Evolutionary conservation across 129 eudicot genomes (phyloP), one percentile per base, ranked within the genome.

Genomic region (Saussurea involucrata): DNA sequence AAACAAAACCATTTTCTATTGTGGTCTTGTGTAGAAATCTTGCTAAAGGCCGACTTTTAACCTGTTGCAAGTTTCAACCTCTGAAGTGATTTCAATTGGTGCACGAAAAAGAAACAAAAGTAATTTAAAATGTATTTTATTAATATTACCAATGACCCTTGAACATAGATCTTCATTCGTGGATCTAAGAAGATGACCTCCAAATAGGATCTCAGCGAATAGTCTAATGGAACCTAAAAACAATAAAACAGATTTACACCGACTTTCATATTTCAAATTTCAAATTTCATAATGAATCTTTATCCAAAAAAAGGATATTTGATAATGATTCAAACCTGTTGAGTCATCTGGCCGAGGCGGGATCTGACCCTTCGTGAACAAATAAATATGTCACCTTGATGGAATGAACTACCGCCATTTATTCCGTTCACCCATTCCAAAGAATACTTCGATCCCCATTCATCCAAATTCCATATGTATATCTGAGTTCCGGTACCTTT

Each of bases 141-240:
- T 7, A 9, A 4, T n/a, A 70, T 49, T 88, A 91, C 97, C 91
- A 71, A 46, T 78, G 91, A 83, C 74, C 93, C 97, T 88, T 91
- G 97, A 68, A 91, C 87, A 29, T 75, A 76, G 15, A 91, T 88
- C 84, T 88, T 91, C 91, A 91, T 91, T 22, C 97, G 82, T 33
- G 97, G 97, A 70, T 86, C 97, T 60, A 82, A 71, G 78, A 88
- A 88, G 58, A 91, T 86, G 33, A 91, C 93, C 78, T 91, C 93
- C 69, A 91, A 78, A 82, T 86, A 91, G 7, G 87, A 71, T 65
- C 85, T 69, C 3, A 88, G 89, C 6, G 93, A 90, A 76, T 74
- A 90, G 80, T 90, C 96, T 53, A 88, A 27, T 27, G 81, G 88
- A 73, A 90, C 93, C 96, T 90, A 82, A 63, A 81, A 75, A 37